Conservation (phyloP, 1,139 yeast genomes). For the Saccharomyces hybrid region DNA sequence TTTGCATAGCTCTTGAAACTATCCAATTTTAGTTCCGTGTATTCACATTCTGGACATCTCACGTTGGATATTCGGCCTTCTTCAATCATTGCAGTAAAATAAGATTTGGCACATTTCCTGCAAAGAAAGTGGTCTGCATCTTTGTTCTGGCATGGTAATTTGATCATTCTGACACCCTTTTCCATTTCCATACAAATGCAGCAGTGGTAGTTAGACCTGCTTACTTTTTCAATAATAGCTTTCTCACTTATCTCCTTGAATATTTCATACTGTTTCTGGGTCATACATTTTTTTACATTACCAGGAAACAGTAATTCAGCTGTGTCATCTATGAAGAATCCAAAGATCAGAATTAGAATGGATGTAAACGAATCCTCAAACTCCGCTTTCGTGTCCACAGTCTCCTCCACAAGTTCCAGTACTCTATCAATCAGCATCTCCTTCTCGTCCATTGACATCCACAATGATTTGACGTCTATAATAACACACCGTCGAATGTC, state of each 20-base stretch:
- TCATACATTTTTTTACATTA: constrained; percentile 13
- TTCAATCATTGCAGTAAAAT: constrained; percentile 40
- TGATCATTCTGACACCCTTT: constrained; percentile 42
- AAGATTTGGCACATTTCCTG: constrained; percentile 41
- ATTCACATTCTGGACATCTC: constrained; percentile 53
- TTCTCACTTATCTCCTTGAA: constrained; percentile 21
- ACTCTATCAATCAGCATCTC: constrained; percentile 22
- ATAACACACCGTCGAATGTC: constrained; percentile 29
- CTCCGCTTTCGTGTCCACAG: constrained; percentile 31
- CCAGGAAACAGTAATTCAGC: constrained; percentile 22
- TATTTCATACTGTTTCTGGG: constrained; percentile 14
- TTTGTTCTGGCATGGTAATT: constrained; percentile 32
- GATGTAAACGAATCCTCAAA: constrained; percentile 34
- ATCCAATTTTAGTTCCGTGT: constrained; percentile 26
- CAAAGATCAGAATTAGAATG: constrained; percentile 40
- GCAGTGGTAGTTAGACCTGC: constrained; percentile 42
- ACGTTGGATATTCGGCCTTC: constrained; percentile 48
- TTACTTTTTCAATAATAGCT: constrained; percentile 33
- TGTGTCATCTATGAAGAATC: constrained; percentile 35
- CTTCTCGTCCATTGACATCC: constrained; percentile 26
- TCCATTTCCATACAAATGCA: constrained; percentile 51
- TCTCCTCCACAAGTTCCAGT: constrained; percentile 30
- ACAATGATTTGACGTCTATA: constrained; percentile 25
- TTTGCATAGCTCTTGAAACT: constrained; percentile 26
- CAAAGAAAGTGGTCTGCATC: constrained; percentile 44